Base-by-base conservation (phyloP, 768 basidiomycete species). In the Calocybe gangraenosa region DNA sequence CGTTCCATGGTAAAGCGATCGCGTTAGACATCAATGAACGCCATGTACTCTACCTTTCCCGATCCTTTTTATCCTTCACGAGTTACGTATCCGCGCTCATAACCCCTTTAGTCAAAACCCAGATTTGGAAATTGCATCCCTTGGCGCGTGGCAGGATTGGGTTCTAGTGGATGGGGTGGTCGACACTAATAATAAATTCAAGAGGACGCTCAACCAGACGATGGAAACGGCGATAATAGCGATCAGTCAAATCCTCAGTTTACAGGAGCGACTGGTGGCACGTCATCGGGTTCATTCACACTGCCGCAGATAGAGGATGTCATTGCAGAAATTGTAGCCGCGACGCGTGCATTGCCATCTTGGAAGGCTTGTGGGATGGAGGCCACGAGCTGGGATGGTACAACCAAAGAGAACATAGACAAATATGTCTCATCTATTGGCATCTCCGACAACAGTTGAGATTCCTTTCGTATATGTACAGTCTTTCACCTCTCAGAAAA, bases 61-160 rank as follows among this genome's bases (percentile, higher is more conserved):
- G 31, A 48, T 59, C 37, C 43, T 64, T 15, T 64, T 67, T 50
- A 58, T 65, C 32, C 52, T 63, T 41, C 66, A 67, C 36, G 65
- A 70, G 50, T 63, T 64, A 61, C 63, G 66, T 9, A 63, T 64
- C 41, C 63, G 60, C 31, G 65, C 55, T 15, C 56, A 46, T 35
- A 28, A 61, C 42, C 65, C 62, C 33, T 68, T 67, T 42, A 17
- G n/a, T n/a, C n/a, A n/a, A n/a, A n/a, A 43, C 46, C 57, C 58
- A 18, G 22, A 3, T 39, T 60, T 51, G 18, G 17, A 2, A 31
- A 32, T 62, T 0, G 50, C 58, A 19, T 33, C 43, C 46, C 45
- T 56, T 23, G 44, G 32, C 34, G 40, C 38, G 19, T 58, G 56
- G 55, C 61, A 64, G 56, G 58, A 65, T 35, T 63, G 60, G 61